phyloP scores from a whole-genome alignment of 148 eudicot genomes.

The Polygonum maritimum region DNA sequence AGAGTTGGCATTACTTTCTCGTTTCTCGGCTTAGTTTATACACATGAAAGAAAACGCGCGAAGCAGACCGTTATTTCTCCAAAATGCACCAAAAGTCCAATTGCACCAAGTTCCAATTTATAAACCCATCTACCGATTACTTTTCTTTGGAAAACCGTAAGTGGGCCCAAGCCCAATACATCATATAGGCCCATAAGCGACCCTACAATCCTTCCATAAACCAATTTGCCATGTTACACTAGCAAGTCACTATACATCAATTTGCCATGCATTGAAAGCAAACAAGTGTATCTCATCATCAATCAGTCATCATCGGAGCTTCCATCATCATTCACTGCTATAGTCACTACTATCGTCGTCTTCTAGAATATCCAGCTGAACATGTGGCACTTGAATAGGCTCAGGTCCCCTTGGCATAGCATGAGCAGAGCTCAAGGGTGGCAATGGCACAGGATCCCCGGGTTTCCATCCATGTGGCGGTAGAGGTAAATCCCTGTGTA shows the following conservation, averaged over 20 bases:
- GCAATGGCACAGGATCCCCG: constrained; percentile 73
- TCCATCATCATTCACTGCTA: constrained; percentile 45
- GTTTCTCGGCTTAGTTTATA: too few relatives aligned
- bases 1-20: too few relatives aligned
- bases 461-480: constrained; percentile 95
- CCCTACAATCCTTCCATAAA: too few relatives aligned
- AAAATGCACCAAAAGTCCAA: not conserved
- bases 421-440: constrained; percentile 54
- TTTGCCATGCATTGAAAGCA: too few relatives aligned
- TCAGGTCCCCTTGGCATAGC: constrained; percentile 35
- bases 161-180: too few relatives aligned
- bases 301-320: constrained; percentile 76
- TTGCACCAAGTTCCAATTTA: too few relatives aligned
- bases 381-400: constrained; percentile 67
- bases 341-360: constrained; percentile 76
- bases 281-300: not conserved
- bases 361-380: constrained; percentile 59
- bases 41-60: not conserved
- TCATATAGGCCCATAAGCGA: too few relatives aligned
- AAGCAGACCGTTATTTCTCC: not conserved
- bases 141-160: too few relatives aligned
- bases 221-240: too few relatives aligned
- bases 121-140: too few relatives aligned
- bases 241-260: too few relatives aligned
- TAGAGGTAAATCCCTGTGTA: constrained; percentile 64